Conservation (phyloP, 176 grass and related monocot species). For the Carex myosuroides region DNA sequence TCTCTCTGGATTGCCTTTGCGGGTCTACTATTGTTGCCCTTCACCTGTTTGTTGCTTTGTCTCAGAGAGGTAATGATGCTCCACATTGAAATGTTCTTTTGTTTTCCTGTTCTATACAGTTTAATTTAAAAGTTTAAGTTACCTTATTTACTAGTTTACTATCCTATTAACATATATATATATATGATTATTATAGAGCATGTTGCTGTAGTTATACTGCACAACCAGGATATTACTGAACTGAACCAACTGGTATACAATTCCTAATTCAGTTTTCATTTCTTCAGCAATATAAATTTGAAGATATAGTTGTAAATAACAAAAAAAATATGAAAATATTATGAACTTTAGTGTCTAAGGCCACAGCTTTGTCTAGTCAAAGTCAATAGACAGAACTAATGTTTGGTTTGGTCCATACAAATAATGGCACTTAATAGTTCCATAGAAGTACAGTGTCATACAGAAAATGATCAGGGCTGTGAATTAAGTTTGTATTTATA, state of each 20-base stretch:
- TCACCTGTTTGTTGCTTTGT: constrained; percentile 5
- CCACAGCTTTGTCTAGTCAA: not conserved
- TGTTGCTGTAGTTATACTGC: not conserved
- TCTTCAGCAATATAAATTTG: not conserved
- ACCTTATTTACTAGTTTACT: not conserved
- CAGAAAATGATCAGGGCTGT: not conserved
- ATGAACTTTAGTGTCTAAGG: not conserved
- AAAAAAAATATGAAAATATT: not conserved
- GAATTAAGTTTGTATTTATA: not conserved
- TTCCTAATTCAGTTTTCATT: not conserved
- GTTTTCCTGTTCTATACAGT: not conserved
- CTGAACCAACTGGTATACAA: not conserved
- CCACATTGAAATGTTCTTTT: not conserved
- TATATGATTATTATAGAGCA: not conserved
- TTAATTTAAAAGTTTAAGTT: not conserved
- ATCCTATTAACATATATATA: not conserved
- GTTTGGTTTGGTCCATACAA: not conserved
- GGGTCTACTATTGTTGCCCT: not conserved
- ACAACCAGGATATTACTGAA: not conserved
- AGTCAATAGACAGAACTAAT: not conserved
- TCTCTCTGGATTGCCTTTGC: constrained; percentile 6
- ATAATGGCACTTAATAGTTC: not conserved
- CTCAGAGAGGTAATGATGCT: not conserved
- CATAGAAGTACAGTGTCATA: not conserved
- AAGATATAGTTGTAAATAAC: not conserved